Percentiles rank a stretch among this genome's conserved stretches.
phyloP scores from a whole-genome alignment of 31 red algal genomes.

The Odonthalia washingtoniensis region DNA sequence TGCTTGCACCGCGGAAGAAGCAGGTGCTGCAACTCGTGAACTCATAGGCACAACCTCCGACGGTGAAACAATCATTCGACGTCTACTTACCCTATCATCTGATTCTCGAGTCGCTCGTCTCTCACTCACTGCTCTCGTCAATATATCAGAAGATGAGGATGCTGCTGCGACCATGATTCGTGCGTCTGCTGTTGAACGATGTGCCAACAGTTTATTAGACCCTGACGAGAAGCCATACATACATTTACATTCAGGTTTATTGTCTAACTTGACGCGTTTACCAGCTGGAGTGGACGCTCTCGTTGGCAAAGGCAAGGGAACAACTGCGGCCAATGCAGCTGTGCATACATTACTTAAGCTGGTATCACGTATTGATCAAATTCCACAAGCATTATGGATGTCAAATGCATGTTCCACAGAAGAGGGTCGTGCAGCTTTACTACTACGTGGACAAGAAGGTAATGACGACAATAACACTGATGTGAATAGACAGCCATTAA shows the following conservation, averaged over 20 bases:
- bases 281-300: conserved; percentile 47
- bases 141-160: conserved; percentile 46
- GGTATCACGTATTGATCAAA: conserved; percentile 16
- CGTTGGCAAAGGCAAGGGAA: conserved; percentile 36
- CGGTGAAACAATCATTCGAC: conserved; percentile 33
- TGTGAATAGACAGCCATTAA: conserved; percentile 41
- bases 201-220: conserved; percentile 44
- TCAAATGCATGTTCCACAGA: conserved; percentile 36
- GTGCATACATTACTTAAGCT: conserved; percentile 34
- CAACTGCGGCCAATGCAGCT: not conserved
- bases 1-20: conserved; percentile 23
- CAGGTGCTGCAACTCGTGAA: conserved; percentile 35
- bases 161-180: conserved; percentile 8
- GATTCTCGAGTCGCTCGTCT: conserved; percentile 32
- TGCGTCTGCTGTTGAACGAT: conserved; percentile 37
- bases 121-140: conserved; percentile 53
- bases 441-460: conserved; percentile 6
- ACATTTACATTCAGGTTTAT: conserved; percentile 35
- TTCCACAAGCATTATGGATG: conserved; percentile 56
- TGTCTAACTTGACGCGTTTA: conserved; percentile 56
- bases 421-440: conserved; percentile 53
- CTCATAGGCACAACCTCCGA: conserved; percentile 29
- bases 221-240: conserved; percentile 1
- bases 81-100: conserved; percentile 43
- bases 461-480: not conserved